Evolutionary conservation across 148 eudicot species (phyloP).

Genomic region (Amaranthus hypochondriacus): DNA sequence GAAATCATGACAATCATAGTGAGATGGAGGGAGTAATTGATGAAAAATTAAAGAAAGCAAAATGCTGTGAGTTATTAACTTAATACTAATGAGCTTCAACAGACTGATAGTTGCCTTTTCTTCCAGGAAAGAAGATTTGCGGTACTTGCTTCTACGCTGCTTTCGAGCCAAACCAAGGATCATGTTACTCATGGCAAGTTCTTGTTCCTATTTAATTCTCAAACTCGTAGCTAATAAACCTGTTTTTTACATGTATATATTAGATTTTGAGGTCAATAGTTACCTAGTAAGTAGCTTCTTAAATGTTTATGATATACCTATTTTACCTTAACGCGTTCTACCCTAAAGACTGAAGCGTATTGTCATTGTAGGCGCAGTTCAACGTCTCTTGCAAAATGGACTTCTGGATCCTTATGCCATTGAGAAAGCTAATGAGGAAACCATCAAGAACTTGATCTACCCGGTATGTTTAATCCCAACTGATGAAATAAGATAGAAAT

Average conservation of each 20-base stretch:
- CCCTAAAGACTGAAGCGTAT: background rate
- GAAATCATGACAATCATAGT: background rate
- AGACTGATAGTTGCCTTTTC: background rate
- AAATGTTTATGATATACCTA: background rate
- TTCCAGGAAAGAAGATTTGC: slow-evolving; percentile 92
- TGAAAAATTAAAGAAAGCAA: too few species aligned
- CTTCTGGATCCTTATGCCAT: slow-evolving; percentile 69
- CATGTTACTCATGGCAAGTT: slow-evolving; percentile 88
- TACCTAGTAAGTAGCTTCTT: background rate
- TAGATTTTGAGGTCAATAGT: background rate
- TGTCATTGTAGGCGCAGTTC: slow-evolving; percentile 71
- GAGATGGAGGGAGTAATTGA: background rate
- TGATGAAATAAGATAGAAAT: slow-evolving; percentile 1
- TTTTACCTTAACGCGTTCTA: background rate
- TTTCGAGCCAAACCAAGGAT: slow-evolving; percentile 98
- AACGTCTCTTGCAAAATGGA: slow-evolving; percentile 71
- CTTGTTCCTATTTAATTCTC: slow-evolving; percentile 4
- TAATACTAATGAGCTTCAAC: background rate
- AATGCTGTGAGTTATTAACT: too few species aligned
- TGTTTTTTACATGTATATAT: background rate
- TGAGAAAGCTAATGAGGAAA: slow-evolving; percentile 69
- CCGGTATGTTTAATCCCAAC: slow-evolving; percentile 42
- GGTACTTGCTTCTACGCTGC: slow-evolving; percentile 63
- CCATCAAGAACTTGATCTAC: slow-evolving; percentile 75
- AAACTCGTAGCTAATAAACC: background rate